phyloP scores from a whole-genome alignment of 345 rosid species.

The Hypericum perforatum region DNA sequence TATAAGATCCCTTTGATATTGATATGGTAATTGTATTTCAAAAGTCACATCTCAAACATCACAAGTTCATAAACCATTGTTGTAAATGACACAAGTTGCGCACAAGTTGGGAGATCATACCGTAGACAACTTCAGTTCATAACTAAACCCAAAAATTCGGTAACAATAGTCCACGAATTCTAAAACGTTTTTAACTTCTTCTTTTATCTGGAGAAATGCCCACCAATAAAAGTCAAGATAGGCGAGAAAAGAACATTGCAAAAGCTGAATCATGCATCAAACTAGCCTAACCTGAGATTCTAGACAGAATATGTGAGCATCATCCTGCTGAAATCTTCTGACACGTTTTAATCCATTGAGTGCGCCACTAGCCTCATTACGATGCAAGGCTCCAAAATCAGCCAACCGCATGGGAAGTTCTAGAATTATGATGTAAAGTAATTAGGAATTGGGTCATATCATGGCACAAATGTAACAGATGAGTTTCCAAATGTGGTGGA shows the following conservation, averaged over 20 bases:
- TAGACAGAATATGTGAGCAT: constrained; percentile 91
- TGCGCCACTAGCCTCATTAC: constrained; percentile 96
- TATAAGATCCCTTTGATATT: neutral
- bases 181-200: constrained; percentile 69
- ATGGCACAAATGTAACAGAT: too few relatives aligned
- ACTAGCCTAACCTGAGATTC: constrained; percentile 53
- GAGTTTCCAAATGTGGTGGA: too few relatives aligned
- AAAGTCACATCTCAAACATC: neutral
- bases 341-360: constrained; percentile 93
- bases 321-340: constrained; percentile 99
- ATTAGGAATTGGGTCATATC: too few relatives aligned
- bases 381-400: constrained; percentile 94
- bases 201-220: constrained; percentile 49
- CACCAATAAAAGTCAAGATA: constrained; percentile 5
- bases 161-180: constrained; percentile 74
- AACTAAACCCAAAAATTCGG: constrained; percentile 69
- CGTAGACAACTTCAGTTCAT: constrained; percentile 87
- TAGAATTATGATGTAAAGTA: constrained; percentile 11
- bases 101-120: constrained; percentile 30
- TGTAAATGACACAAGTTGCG: neutral
- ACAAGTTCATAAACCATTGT: neutral
- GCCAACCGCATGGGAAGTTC: constrained; percentile 92
- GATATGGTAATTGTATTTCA: too few relatives aligned
- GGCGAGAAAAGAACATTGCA: constrained; percentile 5
- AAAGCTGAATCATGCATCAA: constrained; percentile 1